Evolutionary conservation across 306 rosid species (phyloP).

Genomic region (Malus orientalis): DNA sequence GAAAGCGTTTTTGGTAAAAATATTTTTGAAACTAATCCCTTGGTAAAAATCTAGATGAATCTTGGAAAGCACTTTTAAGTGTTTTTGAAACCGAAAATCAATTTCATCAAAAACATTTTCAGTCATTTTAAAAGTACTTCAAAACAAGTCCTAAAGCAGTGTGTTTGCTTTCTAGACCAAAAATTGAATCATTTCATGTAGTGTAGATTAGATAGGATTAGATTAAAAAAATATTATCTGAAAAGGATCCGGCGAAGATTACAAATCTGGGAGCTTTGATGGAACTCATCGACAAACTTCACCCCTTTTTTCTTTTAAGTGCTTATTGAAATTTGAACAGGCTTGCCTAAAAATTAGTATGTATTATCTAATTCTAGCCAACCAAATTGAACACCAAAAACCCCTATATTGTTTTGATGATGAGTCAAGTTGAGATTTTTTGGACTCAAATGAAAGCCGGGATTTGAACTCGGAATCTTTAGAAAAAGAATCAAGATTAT

Average conservation of each 20-base stretch:
- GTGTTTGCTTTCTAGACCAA: neutral
- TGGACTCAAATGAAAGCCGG: neutral
- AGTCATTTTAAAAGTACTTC: no score
- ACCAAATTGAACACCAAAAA: neutral
- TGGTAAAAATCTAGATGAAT: no score
- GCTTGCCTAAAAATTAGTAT: neutral
- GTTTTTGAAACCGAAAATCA: no score
- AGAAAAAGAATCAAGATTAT: no score
- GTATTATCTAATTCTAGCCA: neutral
- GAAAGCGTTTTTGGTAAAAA: no score
- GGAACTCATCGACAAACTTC: neutral
- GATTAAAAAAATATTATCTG: neutral
- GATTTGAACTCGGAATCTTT: neutral
- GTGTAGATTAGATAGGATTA: no score
- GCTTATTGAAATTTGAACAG: neutral
- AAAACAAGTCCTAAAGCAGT: neutral
- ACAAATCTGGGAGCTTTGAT: neutral
- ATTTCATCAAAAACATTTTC: no score
- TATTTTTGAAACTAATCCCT: no score
- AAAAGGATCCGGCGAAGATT: neutral
- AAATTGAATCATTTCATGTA: neutral
- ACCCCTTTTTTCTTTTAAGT: neutral
- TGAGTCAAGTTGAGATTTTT: neutral
- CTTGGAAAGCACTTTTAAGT: no score
- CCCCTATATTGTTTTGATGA: neutral